Base-by-base conservation (phyloP, 2,329 filamentous ascomycete species). In the Cordyceps tenuipes region DNA sequence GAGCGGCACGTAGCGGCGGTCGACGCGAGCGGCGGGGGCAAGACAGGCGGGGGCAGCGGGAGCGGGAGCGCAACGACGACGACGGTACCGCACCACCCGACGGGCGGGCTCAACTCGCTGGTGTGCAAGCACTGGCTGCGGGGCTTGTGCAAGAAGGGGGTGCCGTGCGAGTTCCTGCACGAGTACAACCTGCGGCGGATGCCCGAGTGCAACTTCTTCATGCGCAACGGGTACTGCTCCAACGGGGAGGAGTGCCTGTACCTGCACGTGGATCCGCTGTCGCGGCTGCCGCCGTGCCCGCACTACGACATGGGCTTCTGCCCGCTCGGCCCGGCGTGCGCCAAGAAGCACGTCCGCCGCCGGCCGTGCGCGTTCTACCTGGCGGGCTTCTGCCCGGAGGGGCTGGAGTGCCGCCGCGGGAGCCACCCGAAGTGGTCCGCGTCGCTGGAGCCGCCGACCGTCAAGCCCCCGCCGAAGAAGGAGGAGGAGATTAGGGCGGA, bases 61-160 rank as follows among this genome's bases (percentile, higher is more conserved):
- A 4, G 23, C 69, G n/a, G 6, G 4, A n/a, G 41, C 41, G n/a
- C n/a, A n/a, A n/a, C n/a, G n/a, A n/a, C n/a, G n/a, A n/a, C n/a
- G n/a, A 8, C 43, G 43, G n/a, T 68, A 21, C 23, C 39, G 43
- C 31, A 36, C 31, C 69, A 71, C 61, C 71, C 70, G n/a, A 68
- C 72, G 15, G 74, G 79, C 46, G 85, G 85, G 39, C 88, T 88
- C 72, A 90, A 88, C 76, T 89, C 83, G 70, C 85, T 97, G 17
- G 93, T 99, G 63, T 99, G 94, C 85, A 99, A 99, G 78, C 94
- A 97, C 80, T 97, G 94, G 87, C 86, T 97, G 69, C 90, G 95
- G 65, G 93, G 92, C 0, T 84, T 99, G 21, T 99, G 94, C 81
- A 99, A 99, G 72, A 97, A 97, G 76, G 94, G 93, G 68, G 88